A percentile compares a stretch with the other conserved stretches of the same genome.
These are phyloP conservation scores for Mucor irregularis DNA, from an alignment of 371 early-diverging fungal species.

Conservation along the genomic window DNA sequence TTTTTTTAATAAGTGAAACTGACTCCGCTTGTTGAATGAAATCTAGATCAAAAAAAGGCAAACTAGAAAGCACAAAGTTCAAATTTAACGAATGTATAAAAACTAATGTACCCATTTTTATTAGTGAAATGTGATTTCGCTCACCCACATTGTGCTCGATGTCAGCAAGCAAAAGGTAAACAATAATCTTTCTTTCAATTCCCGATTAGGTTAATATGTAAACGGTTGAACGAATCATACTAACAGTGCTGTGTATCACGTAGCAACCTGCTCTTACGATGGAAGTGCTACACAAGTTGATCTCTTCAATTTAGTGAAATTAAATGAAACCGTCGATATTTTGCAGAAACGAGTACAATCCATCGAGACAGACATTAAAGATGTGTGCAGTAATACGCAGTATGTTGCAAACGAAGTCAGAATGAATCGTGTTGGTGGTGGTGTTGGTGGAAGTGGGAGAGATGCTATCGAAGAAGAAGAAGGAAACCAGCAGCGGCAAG, in stretches of 20 bases:
- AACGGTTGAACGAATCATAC: not conserved
- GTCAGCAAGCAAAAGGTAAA: conserved; percentile 44
- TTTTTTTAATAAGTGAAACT: no score
- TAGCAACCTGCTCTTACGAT: conserved; percentile 46
- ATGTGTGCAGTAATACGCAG: conserved; percentile 33
- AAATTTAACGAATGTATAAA: not conserved
- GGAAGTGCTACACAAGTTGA: conserved; percentile 53
- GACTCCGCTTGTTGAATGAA: not conserved
- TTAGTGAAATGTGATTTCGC: conserved; percentile 56
- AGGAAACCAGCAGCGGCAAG: not conserved
- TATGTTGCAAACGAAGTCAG: conserved; percentile 33
- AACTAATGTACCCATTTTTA: not conserved
- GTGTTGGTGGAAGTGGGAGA: no score
- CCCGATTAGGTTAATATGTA: not conserved
- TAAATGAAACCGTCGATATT: conserved; percentile 42
- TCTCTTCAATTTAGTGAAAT: conserved; percentile 44
- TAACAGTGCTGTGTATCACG: not conserved
- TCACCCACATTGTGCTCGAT: conserved; percentile 48
- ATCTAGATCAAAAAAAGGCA: conserved; percentile 46
- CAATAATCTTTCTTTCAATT: no score
- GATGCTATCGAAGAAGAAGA: no score
- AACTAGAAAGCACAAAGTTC: not conserved
- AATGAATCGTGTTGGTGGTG: conserved; percentile 13
- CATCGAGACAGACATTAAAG: conserved; percentile 35
- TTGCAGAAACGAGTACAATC: conserved; percentile 35